Percentiles rank a stretch among this genome's conserved stretches.
Conservation (phyloP, 2,329 filamentous ascomycete genomes). For the Colletotrichum trifolii region DNA sequence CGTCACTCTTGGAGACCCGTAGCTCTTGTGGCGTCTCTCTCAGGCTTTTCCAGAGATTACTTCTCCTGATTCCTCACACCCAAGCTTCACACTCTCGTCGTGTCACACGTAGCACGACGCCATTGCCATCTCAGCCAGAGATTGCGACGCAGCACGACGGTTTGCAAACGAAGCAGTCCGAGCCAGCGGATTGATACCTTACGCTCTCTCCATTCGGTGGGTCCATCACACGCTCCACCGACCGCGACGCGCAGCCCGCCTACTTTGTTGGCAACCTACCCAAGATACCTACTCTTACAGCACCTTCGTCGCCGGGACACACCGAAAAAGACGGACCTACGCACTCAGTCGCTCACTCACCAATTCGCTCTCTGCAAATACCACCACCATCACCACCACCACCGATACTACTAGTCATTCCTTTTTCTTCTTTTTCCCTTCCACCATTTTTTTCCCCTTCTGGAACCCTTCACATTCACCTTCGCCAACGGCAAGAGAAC, state of each 20-base stretch:
- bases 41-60: slow-evolving; percentile 17
- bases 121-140: slow-evolving; percentile 16
- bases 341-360: slow-evolving; percentile 4
- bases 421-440: slow-evolving; percentile 13
- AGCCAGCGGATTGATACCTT: slow-evolving; percentile 6
- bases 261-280: no score
- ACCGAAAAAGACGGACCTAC: slow-evolving; percentile 10
- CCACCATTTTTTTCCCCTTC: background rate
- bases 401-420: slow-evolving; percentile 15
- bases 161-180: slow-evolving; percentile 11
- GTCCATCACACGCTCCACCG: no score
- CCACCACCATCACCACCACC: no score
- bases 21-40: slow-evolving; percentile 29
- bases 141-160: slow-evolving; percentile 15
- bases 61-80: slow-evolving; percentile 24
- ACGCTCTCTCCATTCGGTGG: no score
- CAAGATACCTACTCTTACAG: no score
- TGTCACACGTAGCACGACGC: slow-evolving; percentile 19
- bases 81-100: slow-evolving; percentile 23
- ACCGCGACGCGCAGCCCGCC: no score
- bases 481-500: slow-evolving; percentile 10
- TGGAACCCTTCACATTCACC: slow-evolving; percentile 14
- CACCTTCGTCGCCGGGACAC: background rate
- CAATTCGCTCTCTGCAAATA: no score
- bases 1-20: slow-evolving; percentile 4